phyloP scores from a whole-genome alignment of 768 basidiomycete species.

The Chalciporus pseudorubinellus region DNA sequence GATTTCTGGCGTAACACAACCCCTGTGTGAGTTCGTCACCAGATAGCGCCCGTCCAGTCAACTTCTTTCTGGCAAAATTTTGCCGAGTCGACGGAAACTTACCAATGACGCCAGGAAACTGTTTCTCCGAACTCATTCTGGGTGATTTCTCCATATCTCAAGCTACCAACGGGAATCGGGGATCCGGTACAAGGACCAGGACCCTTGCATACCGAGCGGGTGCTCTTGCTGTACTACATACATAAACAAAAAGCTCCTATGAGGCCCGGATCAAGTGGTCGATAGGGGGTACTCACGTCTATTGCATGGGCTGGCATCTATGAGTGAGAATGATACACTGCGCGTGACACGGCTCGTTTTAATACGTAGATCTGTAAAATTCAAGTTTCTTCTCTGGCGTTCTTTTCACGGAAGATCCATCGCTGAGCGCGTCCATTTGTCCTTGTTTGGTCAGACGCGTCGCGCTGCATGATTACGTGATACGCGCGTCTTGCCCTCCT shows the following conservation, averaged over 20 bases:
- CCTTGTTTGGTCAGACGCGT: conserved; percentile 23
- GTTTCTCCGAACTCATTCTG: conserved; percentile 52
- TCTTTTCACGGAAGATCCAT: no score
- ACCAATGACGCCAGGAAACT: conserved; percentile 80
- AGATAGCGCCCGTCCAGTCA: conserved; percentile 8
- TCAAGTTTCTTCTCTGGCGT: not conserved
- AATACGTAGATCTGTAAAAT: not conserved
- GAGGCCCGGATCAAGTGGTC: not conserved
- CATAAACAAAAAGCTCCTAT: conserved; percentile 1
- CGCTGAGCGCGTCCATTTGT: conserved; percentile 16
- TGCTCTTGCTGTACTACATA: conserved; percentile 67
- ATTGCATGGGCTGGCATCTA: conserved; percentile 28
- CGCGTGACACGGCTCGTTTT: not conserved
- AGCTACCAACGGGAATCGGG: conserved; percentile 48
- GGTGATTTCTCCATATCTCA: conserved; percentile 62
- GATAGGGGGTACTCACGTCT: conserved; percentile 23
- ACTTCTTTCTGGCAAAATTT: conserved; percentile 13
- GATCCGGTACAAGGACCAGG: conserved; percentile 57
- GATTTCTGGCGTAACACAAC: conserved; percentile 63
- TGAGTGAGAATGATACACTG: not conserved
- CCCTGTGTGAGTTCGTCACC: conserved; percentile 43
- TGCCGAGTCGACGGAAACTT: conserved; percentile 20
- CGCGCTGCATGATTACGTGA: conserved; percentile 23
- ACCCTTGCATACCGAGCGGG: conserved; percentile 67
- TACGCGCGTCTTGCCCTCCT: conserved; percentile 1